phyloP scores from a whole-genome alignment of 2,329 filamentous ascomycete species.

The Domatiomyces globalis region DNA sequence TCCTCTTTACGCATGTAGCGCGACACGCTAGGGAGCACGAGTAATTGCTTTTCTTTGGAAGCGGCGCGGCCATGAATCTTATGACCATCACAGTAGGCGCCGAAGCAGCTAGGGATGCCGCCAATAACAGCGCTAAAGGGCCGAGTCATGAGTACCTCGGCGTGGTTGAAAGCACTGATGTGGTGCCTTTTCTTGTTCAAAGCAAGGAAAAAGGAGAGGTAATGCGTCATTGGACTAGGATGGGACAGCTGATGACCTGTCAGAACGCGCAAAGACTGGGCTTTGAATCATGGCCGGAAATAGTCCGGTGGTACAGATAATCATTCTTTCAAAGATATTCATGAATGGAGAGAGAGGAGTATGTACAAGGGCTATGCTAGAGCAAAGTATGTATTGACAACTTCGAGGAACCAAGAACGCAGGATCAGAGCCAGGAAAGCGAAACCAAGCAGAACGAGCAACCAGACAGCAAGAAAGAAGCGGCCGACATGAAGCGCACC shows the following conservation, averaged over 20 bases:
- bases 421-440: neutral
- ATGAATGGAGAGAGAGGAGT: neutral
- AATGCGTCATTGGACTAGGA: too few relatives aligned
- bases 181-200: conserved; percentile 5
- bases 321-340: neutral
- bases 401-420: conserved; percentile 1
- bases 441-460: conserved; percentile 3
- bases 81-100: conserved; percentile 14
- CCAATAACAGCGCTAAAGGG: conserved; percentile 13
- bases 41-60: conserved; percentile 11
- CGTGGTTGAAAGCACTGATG: conserved; percentile 10
- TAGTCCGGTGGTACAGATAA: neutral
- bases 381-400: conserved; percentile 1
- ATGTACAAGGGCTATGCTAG: neutral
- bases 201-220: too few relatives aligned
- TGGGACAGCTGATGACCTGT: too few relatives aligned
- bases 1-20: conserved; percentile 14
- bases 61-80: conserved; percentile 14
- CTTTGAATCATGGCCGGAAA: too few relatives aligned
- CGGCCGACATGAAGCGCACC: conserved; percentile 5
- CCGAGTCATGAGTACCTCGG: conserved; percentile 12
- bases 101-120: conserved; percentile 10
- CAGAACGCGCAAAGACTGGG: too few relatives aligned
- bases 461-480: conserved; percentile 6
- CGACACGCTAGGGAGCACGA: conserved; percentile 8